Evolutionary conservation across 2,329 filamentous ascomycete species (phyloP).

Genomic region (Chrysosphaeria jannelii): DNA sequence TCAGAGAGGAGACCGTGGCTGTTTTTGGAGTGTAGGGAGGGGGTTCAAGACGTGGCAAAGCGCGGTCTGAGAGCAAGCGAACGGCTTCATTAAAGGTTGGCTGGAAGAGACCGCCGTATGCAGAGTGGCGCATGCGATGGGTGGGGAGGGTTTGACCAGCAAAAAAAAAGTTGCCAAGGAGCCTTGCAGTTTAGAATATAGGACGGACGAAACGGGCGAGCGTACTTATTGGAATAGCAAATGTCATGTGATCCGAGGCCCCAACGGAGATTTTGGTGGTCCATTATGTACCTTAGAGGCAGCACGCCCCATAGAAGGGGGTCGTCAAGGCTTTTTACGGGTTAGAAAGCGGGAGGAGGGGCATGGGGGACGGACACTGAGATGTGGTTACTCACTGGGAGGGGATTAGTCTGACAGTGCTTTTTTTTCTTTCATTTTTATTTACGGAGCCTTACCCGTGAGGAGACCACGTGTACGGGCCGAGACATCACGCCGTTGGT

Average conservation of each 20-base stretch:
- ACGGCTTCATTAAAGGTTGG: slow-evolving; percentile 68
- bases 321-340: slow-evolving; percentile 46
- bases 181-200: slow-evolving; percentile 13
- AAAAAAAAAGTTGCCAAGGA: slow-evolving; percentile 51
- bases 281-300: slow-evolving; percentile 41
- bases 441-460: slow-evolving; percentile 28
- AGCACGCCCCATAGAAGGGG: slow-evolving; percentile 80
- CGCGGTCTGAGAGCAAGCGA: slow-evolving; percentile 37
- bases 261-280: slow-evolving; percentile 56
- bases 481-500: slow-evolving; percentile 35
- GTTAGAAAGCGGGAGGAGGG: no score
- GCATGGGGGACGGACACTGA: slow-evolving; percentile 78
- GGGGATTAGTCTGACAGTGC: not conserved
- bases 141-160: slow-evolving; percentile 75
- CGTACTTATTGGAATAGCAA: slow-evolving; percentile 64
- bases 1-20: slow-evolving; percentile 6
- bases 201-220: slow-evolving; percentile 1
- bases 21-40: not conserved
- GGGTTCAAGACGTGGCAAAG: not conserved
- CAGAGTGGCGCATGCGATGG: slow-evolving; percentile 51
- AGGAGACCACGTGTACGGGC: slow-evolving; percentile 47
- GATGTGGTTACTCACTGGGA: slow-evolving; percentile 55
- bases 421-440: no score
- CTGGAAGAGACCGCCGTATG: slow-evolving; percentile 63
- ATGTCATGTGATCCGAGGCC: slow-evolving; percentile 81